Evolutionary conservation across 306 rosid genomes (phyloP).

Genomic region (Sophora flavescens): DNA sequence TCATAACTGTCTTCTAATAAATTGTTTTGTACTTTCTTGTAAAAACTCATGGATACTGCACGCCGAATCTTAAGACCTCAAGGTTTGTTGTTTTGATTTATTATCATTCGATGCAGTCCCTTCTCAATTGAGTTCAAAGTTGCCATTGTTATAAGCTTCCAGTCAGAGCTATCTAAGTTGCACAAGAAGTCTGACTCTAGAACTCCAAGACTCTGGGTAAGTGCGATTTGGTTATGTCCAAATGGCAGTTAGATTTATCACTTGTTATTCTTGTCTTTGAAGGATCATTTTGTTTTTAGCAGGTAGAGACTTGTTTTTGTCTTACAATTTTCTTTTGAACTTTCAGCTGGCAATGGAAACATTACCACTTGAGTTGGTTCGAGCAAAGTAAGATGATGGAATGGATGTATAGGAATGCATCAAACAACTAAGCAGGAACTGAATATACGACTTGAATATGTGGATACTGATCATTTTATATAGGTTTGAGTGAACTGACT

Average conservation of each 20-base stretch:
- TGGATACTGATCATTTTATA: slow-evolving; percentile 13
- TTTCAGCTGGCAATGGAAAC: slow-evolving; percentile 86
- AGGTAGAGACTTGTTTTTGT: not conserved
- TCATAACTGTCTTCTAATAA: slow-evolving; percentile 7
- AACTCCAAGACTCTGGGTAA: slow-evolving; percentile 91
- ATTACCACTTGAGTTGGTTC: slow-evolving; percentile 83
- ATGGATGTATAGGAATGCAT: slow-evolving; percentile 14
- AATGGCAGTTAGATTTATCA: not conserved
- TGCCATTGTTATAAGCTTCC: slow-evolving; percentile 73
- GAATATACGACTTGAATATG: slow-evolving; percentile 16
- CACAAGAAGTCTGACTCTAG: slow-evolving; percentile 76
- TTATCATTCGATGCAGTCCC: slow-evolving; percentile 67
- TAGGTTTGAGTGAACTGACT: slow-evolving; percentile 16
- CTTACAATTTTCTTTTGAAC: slow-evolving; percentile 29
- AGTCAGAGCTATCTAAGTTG: slow-evolving; percentile 76
- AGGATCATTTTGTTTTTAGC: slow-evolving; percentile 28
- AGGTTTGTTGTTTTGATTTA: slow-evolving; percentile 29
- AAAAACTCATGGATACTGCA: slow-evolving; percentile 14
- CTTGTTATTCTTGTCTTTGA: slow-evolving; percentile 18
- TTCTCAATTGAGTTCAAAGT: slow-evolving; percentile 91
- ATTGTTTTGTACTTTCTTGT: not conserved
- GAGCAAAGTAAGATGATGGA: slow-evolving; percentile 55
- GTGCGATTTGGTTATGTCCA: slow-evolving; percentile 37
- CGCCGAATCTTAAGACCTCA: not conserved
- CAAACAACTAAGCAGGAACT: slow-evolving; percentile 3